These are phyloP conservation scores for Umbelopsis sp. DNA, from an alignment of 371 early-diverging fungal species.

Conservation along the genomic window DNA sequence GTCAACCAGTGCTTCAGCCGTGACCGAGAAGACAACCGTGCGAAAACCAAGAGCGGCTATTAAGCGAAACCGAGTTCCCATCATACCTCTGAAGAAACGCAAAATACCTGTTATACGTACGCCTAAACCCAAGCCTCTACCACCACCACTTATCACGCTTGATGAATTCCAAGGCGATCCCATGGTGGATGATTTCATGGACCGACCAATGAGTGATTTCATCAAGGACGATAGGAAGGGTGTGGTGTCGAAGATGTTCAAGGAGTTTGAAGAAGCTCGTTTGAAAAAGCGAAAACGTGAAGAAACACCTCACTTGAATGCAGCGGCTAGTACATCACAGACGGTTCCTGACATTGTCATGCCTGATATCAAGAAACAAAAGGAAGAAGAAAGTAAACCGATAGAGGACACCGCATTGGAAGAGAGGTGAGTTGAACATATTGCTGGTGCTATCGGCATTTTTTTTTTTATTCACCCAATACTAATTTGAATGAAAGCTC, in stretches of 20 bases:
- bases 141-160: slow-evolving; percentile 28
- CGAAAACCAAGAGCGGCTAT: not conserved
- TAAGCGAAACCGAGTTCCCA: not conserved
- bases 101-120: not conserved
- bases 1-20: not conserved
- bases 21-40: not conserved
- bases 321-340: slow-evolving; percentile 24
- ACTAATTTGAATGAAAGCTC: slow-evolving; percentile 28
- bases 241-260: slow-evolving; percentile 49
- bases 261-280: slow-evolving; percentile 43
- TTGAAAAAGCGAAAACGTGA: slow-evolving; percentile 32
- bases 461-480: not conserved
- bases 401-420: not conserved
- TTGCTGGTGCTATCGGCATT: too few relatives aligned
- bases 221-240: slow-evolving; percentile 51
- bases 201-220: slow-evolving; percentile 53
- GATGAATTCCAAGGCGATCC: slow-evolving; percentile 50
- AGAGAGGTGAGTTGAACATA: not conserved
- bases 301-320: slow-evolving; percentile 24
- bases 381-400: slow-evolving; percentile 6
- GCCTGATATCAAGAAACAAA: slow-evolving; percentile 21
- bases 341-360: not conserved
- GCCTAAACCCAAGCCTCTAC: not conserved
- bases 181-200: slow-evolving; percentile 33
- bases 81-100: slow-evolving; percentile 7